Base-by-base conservation (phyloP, 805 yeast species). In the Kuraishia hungarica region DNA sequence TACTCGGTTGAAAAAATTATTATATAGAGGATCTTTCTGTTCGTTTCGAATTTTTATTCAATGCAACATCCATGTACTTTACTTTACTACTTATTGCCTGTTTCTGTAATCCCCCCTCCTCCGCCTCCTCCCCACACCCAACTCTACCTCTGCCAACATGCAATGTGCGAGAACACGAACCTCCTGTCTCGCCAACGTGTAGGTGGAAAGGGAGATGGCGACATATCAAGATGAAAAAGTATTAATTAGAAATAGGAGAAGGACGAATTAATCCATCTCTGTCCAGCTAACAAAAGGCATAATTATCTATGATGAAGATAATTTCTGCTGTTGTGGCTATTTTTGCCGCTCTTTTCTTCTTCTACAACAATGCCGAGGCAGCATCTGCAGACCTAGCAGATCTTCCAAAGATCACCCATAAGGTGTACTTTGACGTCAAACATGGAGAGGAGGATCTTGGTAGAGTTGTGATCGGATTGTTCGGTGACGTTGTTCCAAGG, bases 401-500 rank as follows among this genome's bases (percentile, higher is more conserved):
- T 50, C 69, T 76, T 60, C 85, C 87, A 47, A 75, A 73, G 52
- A 66, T 89, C 68, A 89, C 97, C 57, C 80, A 83, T 67, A 84
- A 83, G 72, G 97, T 93, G 39, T 93, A 76, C 74, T 91, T 92
- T 64, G 97, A 93, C 67, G 75, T 92, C 60, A 77, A 82, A 61
- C 92, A 89, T 67, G 97, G 90, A 57, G 94, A 82, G 54, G 74
- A 84, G 68, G 64, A 74, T 3, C 73, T 92, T 51, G 98, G 98
- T 51, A 81, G 96, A 67, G 78, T 93, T 60, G 87, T 85, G 57
- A 77, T 93, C 68, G 98, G 97, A 13, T 78, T 93, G 54, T 93
- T 84, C 67, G 97, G 97, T 51, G 81, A 83, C 23, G 88, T 82
- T 52, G 93, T 86, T 47, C 97, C 96, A 62, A 87, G 86, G 71